Percentiles rank a stretch among this genome's conserved stretches.
Evolutionary conservation across 2,329 filamentous ascomycete species (phyloP).

Genomic region (Endocalyx cinctus): DNA sequence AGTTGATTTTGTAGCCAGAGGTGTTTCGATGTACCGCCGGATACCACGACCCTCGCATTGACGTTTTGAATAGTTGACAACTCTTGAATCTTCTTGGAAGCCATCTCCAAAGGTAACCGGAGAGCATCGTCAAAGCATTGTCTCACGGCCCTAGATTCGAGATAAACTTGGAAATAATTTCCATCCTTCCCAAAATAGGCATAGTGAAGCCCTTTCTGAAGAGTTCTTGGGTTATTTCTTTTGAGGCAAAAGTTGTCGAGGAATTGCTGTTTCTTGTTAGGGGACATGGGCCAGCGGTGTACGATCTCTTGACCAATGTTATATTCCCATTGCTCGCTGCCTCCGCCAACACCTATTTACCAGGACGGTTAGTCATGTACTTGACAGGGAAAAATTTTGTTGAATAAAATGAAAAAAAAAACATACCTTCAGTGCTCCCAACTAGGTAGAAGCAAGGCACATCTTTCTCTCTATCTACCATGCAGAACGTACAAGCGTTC

Average conservation of each 20-base stretch:
- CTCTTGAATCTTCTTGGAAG: constrained; percentile 2
- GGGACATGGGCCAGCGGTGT: not conserved
- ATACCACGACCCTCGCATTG: constrained; percentile 5
- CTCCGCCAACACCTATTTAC: constrained; percentile 5
- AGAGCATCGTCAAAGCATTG: constrained; percentile 5
- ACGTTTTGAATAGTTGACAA: not conserved
- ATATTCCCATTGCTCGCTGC: constrained; percentile 11
- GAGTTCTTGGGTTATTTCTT: too few species aligned
- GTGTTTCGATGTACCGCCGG: constrained; percentile 5
- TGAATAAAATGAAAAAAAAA: not conserved
- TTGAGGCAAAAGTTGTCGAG: constrained; percentile 5
- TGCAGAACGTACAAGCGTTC: constrained; percentile 10
- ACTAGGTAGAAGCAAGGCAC: constrained; percentile 8
- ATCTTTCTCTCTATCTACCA: constrained; percentile 4
- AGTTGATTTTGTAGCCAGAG: constrained; percentile 2
- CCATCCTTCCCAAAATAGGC: constrained; percentile 2
- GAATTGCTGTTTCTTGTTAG: constrained; percentile 2
- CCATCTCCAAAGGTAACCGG: constrained; percentile 1
- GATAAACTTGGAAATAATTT: not conserved
- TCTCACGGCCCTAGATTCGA: not conserved
- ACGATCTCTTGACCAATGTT: not conserved
- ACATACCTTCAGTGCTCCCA: constrained; percentile 4
- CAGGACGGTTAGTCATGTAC: not conserved
- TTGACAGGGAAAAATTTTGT: not conserved
- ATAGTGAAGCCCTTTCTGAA: too few species aligned